Conservation (phyloP, 208 protist species). For the Trypanosomatidae sp. region DNA sequence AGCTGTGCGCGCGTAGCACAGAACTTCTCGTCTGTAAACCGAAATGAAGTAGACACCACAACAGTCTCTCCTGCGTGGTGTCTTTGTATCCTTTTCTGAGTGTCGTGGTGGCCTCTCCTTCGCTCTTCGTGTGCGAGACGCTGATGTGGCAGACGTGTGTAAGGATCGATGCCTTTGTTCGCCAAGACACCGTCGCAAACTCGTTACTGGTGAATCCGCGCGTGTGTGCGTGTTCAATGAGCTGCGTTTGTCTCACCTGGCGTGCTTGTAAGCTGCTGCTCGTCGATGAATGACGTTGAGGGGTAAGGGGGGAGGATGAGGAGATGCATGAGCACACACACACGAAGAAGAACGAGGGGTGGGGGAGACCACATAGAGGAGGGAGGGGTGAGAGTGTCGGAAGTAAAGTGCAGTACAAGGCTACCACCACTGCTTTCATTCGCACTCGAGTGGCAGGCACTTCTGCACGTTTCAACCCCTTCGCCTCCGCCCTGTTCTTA, state of each 20-base stretch:
- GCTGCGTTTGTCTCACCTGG: background rate
- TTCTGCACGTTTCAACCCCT: background rate
- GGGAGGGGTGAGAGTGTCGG: background rate
- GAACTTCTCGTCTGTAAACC: background rate
- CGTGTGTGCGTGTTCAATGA: background rate
- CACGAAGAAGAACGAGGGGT: background rate
- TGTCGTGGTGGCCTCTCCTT: background rate
- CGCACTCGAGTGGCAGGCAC: background rate
- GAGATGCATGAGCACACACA: background rate
- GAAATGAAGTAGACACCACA: background rate
- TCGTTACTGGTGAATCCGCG: background rate
- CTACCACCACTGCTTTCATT: background rate
- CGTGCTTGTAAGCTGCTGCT: background rate
- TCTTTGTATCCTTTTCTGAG: background rate
- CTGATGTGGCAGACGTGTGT: background rate
- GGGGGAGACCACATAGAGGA: background rate
- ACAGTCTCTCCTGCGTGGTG: background rate
- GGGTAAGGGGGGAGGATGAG: background rate
- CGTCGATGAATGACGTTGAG: background rate
- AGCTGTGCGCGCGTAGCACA: background rate
- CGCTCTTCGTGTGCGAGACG: background rate
- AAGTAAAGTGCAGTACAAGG: background rate
- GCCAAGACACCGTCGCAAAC: background rate
- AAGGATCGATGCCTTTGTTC: background rate
- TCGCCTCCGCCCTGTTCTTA: background rate